Conservation (phyloP, 805 yeast species). For the Sungouiozyma intestinalis region DNA sequence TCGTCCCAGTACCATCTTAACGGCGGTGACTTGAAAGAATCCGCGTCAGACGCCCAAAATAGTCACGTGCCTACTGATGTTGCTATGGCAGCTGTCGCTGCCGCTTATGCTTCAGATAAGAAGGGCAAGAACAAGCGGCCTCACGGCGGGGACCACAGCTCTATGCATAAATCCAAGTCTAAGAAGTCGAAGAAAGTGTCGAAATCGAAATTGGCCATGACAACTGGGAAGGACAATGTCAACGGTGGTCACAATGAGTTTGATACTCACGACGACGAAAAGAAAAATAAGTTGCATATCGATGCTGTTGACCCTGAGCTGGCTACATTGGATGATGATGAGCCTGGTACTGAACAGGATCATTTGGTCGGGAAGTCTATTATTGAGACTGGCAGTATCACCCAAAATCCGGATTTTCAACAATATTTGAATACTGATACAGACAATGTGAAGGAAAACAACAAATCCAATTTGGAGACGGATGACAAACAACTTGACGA, state of each 20-base stretch:
- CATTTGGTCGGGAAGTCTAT: constrained; percentile 63
- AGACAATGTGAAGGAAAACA: constrained; percentile 8
- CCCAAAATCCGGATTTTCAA: constrained; percentile 34
- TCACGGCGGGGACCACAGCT: constrained; percentile 3
- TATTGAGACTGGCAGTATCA: constrained; percentile 55
- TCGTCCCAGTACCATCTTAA: neutral
- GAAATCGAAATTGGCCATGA: too few species aligned
- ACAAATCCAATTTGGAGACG: neutral
- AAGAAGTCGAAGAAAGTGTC: too few species aligned
- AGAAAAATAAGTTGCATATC: constrained; percentile 13
- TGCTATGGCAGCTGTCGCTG: constrained; percentile 27
- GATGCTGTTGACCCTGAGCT: constrained; percentile 48
- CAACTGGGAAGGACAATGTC: constrained; percentile 1
- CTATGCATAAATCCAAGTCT: constrained; percentile 1
- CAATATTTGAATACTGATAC: constrained; percentile 26
- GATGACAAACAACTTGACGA: neutral
- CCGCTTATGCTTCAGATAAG: constrained; percentile 22
- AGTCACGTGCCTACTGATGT: constrained; percentile 9
- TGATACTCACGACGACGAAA: neutral
- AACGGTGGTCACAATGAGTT: constrained; percentile 7
- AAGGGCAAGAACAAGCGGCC: constrained; percentile 9
- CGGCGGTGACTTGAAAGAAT: constrained; percentile 3
- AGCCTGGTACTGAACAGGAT: constrained; percentile 41
- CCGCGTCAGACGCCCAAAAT: neutral
- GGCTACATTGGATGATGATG: constrained; percentile 37